These are phyloP conservation scores for Prosopis cineraria DNA, from an alignment of 306 rosid species.

Conservation along the genomic window DNA sequence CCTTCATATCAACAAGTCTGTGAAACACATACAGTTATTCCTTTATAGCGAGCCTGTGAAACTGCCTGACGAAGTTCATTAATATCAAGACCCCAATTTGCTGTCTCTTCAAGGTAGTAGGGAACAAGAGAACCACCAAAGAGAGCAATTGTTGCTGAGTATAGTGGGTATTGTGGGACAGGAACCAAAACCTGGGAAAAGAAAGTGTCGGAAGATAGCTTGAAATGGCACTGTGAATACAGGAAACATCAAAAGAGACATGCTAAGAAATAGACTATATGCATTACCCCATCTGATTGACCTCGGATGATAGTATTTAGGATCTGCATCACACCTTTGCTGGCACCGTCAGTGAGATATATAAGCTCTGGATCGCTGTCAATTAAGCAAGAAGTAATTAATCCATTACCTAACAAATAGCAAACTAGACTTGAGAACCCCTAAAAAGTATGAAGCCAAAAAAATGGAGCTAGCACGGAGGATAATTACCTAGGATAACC, in stretches of 20 bases:
- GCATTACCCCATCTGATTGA: slow-evolving; percentile 84
- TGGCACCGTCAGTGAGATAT: slow-evolving; percentile 97
- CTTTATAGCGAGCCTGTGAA: slow-evolving; percentile 74
- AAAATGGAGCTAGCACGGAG: not conserved
- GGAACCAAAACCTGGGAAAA: slow-evolving; percentile 89
- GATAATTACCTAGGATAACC: slow-evolving; percentile 87
- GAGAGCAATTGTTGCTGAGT: slow-evolving; percentile 89
- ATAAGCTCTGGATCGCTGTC: slow-evolving; percentile 93
- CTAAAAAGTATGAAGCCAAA: slow-evolving; percentile 2
- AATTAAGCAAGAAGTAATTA: slow-evolving; percentile 41
- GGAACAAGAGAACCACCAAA: slow-evolving; percentile 95
- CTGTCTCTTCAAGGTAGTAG: slow-evolving; percentile 97
- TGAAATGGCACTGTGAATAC: slow-evolving; percentile 23
- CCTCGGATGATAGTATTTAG: slow-evolving; percentile 84
- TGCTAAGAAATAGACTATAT: not conserved
- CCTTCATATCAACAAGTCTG: slow-evolving; percentile 21
- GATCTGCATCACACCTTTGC: slow-evolving; percentile 99
- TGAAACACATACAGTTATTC: slow-evolving; percentile 72
- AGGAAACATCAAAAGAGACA: slow-evolving; percentile 18
- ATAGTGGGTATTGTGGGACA: slow-evolving; percentile 98
- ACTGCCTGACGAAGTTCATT: slow-evolving; percentile 73
- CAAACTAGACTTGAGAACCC: slow-evolving; percentile 33
- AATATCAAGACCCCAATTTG: slow-evolving; percentile 95
- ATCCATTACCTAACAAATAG: slow-evolving; percentile 29
- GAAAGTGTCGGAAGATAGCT: slow-evolving; percentile 29